phyloP scores from a whole-genome alignment of 1,284 basidiomycete species.

The Fomitopsis betulina region DNA sequence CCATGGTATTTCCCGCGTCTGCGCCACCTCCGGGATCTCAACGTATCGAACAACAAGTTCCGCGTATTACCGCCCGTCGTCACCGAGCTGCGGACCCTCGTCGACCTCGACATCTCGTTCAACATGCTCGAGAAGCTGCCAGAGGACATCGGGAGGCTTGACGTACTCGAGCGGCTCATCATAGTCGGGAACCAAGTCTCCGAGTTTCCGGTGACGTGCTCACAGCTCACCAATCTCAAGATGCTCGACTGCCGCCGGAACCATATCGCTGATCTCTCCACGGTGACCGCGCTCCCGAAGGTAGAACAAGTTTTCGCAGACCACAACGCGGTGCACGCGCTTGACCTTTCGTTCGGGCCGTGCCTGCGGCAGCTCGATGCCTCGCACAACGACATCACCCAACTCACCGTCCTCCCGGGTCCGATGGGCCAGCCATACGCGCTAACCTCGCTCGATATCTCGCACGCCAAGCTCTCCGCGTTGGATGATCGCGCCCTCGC shows the following conservation, averaged over 20 bases:
- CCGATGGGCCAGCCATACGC: constrained; percentile 55
- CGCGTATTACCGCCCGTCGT: constrained; percentile 77
- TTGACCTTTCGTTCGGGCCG: constrained; percentile 74
- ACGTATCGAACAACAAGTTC: constrained; percentile 98
- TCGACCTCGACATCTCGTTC: constrained; percentile 93
- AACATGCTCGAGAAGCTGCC: constrained; percentile 87
- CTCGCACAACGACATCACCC: constrained; percentile 81
- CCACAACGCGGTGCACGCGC: constrained; percentile 75
- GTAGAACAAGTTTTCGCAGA: constrained; percentile 72
- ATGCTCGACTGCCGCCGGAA: constrained; percentile 85
- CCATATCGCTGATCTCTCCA: constrained; percentile 69
- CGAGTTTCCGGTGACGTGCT: constrained; percentile 69
- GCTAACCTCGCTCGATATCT: constrained; percentile 84
- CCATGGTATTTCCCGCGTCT: constrained; percentile 85
- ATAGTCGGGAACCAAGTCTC: constrained; percentile 87
- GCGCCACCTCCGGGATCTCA: constrained; percentile 71
- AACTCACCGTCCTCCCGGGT: constrained; percentile 64
- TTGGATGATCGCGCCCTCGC: constrained; percentile 74
- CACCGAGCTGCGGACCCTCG: constrained; percentile 68
- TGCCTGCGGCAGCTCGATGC: constrained; percentile 60
- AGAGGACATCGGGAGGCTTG: constrained; percentile 72
- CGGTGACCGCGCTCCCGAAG: constrained; percentile 66
- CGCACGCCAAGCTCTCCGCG: constrained; percentile 85
- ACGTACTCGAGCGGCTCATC: constrained; percentile 71
- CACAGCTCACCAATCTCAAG: constrained; percentile 58